Conservation (phyloP, 2,329 filamentous ascomycete genomes). For the Xylaria sp. region DNA sequence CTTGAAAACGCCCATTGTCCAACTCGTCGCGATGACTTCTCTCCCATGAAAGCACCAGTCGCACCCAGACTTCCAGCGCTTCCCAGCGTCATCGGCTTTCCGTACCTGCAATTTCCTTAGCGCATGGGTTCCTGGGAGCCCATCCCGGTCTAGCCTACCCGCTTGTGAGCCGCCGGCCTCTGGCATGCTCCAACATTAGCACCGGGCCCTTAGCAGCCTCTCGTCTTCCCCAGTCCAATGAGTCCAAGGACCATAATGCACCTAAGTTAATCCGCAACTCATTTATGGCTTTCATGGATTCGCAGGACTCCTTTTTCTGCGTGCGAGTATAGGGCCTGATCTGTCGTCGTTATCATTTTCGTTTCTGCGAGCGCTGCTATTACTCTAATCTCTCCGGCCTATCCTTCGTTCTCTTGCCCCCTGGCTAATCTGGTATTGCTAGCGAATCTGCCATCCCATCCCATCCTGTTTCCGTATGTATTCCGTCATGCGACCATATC, state of each 20-base stretch:
- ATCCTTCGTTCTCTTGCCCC: neutral
- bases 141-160: neutral
- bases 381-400: neutral
- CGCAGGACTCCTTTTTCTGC: conserved; percentile 20
- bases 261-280: neutral
- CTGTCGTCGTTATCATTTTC: conserved; percentile 9
- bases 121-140: neutral
- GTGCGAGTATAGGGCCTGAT: conserved; percentile 2
- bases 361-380: conserved; percentile 2
- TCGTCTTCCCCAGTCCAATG: conserved; percentile 2
- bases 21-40: neutral
- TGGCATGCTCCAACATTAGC: conserved; percentile 15
- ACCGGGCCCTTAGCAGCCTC: neutral
- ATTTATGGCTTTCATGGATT: conserved; percentile 10
- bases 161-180: conserved; percentile 8
- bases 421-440: neutral
- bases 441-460: neutral
- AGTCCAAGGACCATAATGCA: neutral
- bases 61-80: neutral
- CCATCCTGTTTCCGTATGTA: neutral
- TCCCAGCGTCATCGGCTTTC: neutral
- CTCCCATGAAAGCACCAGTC: neutral
- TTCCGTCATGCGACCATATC: neutral
- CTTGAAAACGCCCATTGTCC: neutral
- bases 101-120: neutral